Percentiles rank a stretch among this genome's conserved stretches.
phyloP scores from a whole-genome alignment of 495 filamentous ascomycete genomes.

The Tuber magnatum region DNA sequence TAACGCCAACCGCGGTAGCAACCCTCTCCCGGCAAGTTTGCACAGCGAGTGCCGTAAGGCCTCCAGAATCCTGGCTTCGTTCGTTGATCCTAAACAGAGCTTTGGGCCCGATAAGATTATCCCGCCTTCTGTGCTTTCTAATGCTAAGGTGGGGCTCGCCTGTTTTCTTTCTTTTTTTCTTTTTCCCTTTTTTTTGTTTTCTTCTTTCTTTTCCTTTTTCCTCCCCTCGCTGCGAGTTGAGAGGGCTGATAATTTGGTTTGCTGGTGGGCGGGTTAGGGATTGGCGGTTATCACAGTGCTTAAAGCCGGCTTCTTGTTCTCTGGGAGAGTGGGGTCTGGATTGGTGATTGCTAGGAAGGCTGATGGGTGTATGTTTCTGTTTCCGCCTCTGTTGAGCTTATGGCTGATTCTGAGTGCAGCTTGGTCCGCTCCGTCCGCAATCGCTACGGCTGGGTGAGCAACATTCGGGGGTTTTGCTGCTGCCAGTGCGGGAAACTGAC shows the following conservation, averaged over 20 bases:
- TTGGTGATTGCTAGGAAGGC: conserved; percentile 87
- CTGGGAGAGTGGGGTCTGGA: conserved; percentile 84
- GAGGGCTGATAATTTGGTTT: background rate
- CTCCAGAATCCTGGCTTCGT: conserved; percentile 87
- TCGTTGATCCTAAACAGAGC: conserved; percentile 86
- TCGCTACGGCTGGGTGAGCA: conserved; percentile 65
- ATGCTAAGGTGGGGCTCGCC: conserved; percentile 66
- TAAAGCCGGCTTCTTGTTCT: conserved; percentile 93
- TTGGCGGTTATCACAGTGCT: conserved; percentile 90
- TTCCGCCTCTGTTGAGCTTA: background rate
- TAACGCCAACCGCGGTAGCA: conserved; percentile 16
- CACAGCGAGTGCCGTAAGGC: conserved; percentile 72
- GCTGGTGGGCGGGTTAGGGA: conserved; percentile 51
- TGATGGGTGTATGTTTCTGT: conserved; percentile 53
- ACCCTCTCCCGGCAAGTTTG: conserved; percentile 34
- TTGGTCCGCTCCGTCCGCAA: conserved; percentile 92
- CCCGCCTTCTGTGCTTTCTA: conserved; percentile 78
- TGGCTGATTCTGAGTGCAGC: conserved; percentile 35
- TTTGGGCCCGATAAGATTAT: conserved; percentile 98
- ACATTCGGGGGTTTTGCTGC: background rate
- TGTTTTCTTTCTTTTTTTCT: background rate
- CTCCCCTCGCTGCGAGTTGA: background rate
- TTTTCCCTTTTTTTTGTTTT: background rate
- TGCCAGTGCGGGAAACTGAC: background rate
- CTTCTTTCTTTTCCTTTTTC: background rate